These are phyloP conservation scores for Colletotrichum somersetense DNA, from an alignment of 2,329 filamentous ascomycete genomes.

Conservation along the genomic window DNA sequence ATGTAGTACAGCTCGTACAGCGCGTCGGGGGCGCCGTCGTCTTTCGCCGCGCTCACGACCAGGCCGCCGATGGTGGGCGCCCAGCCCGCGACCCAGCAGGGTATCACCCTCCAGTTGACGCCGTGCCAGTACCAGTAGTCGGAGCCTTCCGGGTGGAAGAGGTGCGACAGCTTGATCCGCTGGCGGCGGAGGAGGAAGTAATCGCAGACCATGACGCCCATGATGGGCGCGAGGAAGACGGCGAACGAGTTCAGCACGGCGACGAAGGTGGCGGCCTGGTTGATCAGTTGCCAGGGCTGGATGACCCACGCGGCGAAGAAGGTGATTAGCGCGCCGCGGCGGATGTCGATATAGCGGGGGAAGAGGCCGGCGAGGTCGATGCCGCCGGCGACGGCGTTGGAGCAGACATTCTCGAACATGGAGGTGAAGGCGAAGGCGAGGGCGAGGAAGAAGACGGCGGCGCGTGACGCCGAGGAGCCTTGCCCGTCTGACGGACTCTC, in stretches of 20 bases:
- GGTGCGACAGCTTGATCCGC: constrained; percentile 52
- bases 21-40: constrained; percentile 48
- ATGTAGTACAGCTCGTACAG: constrained; percentile 61
- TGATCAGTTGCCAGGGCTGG: constrained; percentile 55
- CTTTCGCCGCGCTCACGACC: constrained; percentile 5
- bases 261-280: constrained; percentile 52
- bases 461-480: constrained; percentile 50
- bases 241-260: constrained; percentile 53
- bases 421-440: constrained; percentile 53
- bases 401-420: constrained; percentile 53
- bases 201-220: constrained; percentile 54
- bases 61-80: constrained; percentile 52
- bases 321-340: constrained; percentile 53
- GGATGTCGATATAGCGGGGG: constrained; percentile 54
- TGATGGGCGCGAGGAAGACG: constrained; percentile 55
- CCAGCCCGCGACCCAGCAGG: constrained; percentile 57
- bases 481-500: constrained; percentile 45
- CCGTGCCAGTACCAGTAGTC: constrained; percentile 59
- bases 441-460: constrained; percentile 54
- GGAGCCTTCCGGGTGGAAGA: constrained; percentile 51
- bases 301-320: constrained; percentile 52
- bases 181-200: constrained; percentile 50
- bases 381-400: constrained; percentile 54
- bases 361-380: constrained; percentile 56
- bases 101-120: constrained; percentile 28